Base-by-base conservation (phyloP, 2,329 filamentous ascomycete genomes). In the Clarireedia homoeocarpa region DNA sequence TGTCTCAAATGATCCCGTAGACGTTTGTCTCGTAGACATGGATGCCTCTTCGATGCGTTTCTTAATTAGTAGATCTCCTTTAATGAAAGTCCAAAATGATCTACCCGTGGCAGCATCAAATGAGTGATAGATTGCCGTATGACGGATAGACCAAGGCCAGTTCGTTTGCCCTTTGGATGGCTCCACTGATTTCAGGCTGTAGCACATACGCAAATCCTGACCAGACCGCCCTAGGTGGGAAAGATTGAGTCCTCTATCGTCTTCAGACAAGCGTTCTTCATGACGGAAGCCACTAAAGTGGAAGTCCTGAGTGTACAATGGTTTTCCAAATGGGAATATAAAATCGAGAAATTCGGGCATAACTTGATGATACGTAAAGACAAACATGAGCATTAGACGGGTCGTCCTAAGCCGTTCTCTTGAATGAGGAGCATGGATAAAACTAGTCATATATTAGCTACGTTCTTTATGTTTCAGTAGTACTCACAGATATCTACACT, bases 131-230 rank as follows among this genome's bases (percentile, higher is more conserved):
- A 71, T 53, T 5, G 69, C 68, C 6, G 66, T 65, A 53, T 73
- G 70, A 3, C 73, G 66, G 23, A 73, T 65, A 4, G 70, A 71
- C 72, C 72, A 74, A 3, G 62, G 61, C 48, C 50, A 59, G 10
- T 62, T 26, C 20, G 52, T 53, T 15, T 58, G 39, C 38, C 38
- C 38, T 40, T 40, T 14, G 4, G 63, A 67, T 26, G 52, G 52
- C 44, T 68, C 71, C 9, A 71, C 68, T 5, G 70, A 73, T 36
- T 70, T 71, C 10, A 76, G 57, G 51, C 65, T 74, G 57, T 74
- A 75, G 53, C 71, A 72, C 5, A 74, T 39, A 9, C 70, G 67
- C 1, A 73, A 48, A 6, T 69, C 65, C 5, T 51, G 60, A 3
- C 73, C 73, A 9, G 71, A 73, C 9, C 72, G 66, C 3, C 66